These are phyloP conservation scores for Cutaneotrichosporon dermatis DNA, from an alignment of 1,284 basidiomycete genomes.

Conservation along the genomic window DNA sequence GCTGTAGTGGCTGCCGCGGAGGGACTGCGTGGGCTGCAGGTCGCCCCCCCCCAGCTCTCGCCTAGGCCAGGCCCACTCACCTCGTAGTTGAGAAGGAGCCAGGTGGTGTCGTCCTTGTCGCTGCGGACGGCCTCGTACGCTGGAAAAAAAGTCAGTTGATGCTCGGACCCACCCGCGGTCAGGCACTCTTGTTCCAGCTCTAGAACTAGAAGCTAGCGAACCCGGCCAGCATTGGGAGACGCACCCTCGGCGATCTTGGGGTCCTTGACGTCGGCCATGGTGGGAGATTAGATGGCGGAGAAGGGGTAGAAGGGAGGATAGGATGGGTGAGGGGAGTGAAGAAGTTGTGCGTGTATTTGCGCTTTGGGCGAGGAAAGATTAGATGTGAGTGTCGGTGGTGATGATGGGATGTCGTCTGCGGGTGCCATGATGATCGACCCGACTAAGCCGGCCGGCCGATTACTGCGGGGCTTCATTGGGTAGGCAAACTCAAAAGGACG, in stretches of 20 bases:
- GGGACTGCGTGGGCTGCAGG: no score
- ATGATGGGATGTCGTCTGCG: no score
- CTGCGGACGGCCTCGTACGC: slow-evolving; percentile 79
- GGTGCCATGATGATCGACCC: no score
- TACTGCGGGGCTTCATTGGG: no score
- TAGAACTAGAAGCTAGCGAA: no score
- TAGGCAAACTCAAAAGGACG: no score
- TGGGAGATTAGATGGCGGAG: slow-evolving; percentile 4
- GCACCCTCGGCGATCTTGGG: slow-evolving; percentile 70
- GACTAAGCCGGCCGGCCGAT: no score
- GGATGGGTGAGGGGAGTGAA: neutral
- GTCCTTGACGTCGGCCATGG: slow-evolving; percentile 82
- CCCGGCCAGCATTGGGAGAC: slow-evolving; percentile 16
- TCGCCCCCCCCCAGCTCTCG: no score
- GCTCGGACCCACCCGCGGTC: neutral
- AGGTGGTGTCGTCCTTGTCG: slow-evolving; percentile 76
- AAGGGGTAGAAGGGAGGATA: neutral
- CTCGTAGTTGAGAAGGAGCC: slow-evolving; percentile 82
- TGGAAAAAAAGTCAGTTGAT: slow-evolving; percentile 38
- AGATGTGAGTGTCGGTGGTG: no score
- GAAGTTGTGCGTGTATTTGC: neutral
- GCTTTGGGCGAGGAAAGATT: neutral
- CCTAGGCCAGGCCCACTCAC: slow-evolving; percentile 46
- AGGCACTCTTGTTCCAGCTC: no score
- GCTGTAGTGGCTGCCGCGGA: no score